Evolutionary conservation across 2,329 filamentous ascomycete genomes (phyloP).

Genomic region (Ceratocystis cubensis): DNA sequence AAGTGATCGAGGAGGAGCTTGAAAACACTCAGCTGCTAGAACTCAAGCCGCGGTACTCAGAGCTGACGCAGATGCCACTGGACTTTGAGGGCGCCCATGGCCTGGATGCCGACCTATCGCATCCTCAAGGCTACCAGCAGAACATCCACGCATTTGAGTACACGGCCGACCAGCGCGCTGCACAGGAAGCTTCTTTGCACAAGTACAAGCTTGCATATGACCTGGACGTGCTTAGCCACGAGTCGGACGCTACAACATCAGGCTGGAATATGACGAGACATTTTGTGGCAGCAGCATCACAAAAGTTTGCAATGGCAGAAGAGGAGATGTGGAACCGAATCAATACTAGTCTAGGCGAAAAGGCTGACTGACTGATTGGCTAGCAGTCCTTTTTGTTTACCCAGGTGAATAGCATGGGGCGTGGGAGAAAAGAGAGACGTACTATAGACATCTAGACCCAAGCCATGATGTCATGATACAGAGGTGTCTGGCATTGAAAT

Average conservation of each 20-base stretch:
- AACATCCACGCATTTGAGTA: constrained; percentile 42
- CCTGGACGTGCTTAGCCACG: constrained; percentile 28
- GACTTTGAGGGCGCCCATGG: constrained; percentile 29
- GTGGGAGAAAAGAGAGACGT: background rate
- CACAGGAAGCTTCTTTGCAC: constrained; percentile 29
- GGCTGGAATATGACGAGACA: constrained; percentile 35
- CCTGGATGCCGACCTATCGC: constrained; percentile 31
- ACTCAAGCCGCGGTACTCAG: background rate
- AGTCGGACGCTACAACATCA: constrained; percentile 39
- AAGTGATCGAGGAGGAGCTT: background rate
- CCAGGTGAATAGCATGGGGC: background rate
- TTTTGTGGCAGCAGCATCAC: constrained; percentile 44
- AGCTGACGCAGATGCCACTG: background rate
- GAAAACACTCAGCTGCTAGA: background rate
- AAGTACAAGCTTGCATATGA: constrained; percentile 22
- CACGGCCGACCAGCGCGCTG: constrained; percentile 35
- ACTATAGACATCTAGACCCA: background rate
- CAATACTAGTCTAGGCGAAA: background rate
- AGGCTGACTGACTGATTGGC: background rate
- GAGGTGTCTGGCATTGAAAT: background rate
- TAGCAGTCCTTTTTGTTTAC: too few species aligned
- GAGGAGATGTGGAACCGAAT: constrained; percentile 44
- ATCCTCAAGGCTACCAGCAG: constrained; percentile 46
- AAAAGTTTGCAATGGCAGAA: constrained; percentile 46
- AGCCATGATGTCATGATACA: background rate